phyloP scores from a whole-genome alignment of 2,329 filamentous ascomycete genomes.

The Stagonosporopsis cucurbitacearum region DNA sequence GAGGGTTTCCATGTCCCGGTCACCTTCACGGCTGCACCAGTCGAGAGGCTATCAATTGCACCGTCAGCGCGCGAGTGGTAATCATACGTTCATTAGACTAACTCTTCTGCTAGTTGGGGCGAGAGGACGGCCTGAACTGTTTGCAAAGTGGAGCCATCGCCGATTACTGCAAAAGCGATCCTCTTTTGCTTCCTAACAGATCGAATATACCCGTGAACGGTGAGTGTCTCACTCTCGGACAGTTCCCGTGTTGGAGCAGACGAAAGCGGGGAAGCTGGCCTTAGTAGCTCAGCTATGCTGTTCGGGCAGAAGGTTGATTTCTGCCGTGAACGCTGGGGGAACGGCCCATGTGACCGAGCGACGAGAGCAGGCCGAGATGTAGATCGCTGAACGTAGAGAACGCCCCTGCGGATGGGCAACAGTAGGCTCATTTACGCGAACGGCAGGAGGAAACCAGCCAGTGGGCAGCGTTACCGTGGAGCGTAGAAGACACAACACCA shows the following conservation, averaged over 20 bases:
- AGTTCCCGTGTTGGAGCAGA: conserved; percentile 55
- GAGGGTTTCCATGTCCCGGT: conserved; percentile 78
- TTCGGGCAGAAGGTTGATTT: conserved; percentile 41
- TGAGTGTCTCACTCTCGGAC: conserved; percentile 36
- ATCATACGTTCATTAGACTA: conserved; percentile 47
- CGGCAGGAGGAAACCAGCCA: conserved; percentile 25
- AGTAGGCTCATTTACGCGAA: conserved; percentile 41
- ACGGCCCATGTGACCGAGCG: conserved; percentile 24
- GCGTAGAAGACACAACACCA: conserved; percentile 21
- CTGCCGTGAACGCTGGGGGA: conserved; percentile 33
- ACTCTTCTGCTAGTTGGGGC: conserved; percentile 75
- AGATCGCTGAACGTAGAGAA: conserved; percentile 28
- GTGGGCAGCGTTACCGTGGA: conserved; percentile 24
- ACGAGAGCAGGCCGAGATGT: conserved; percentile 23
- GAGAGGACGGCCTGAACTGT: conserved; percentile 82
- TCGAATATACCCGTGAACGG: conserved; percentile 78
- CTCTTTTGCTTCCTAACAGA: conserved; percentile 87
- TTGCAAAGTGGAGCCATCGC: conserved; percentile 83
- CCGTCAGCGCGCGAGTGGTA: conserved; percentile 24
- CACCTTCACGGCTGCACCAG: conserved; percentile 80
- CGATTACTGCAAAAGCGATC: conserved; percentile 81
- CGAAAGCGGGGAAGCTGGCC: conserved; percentile 54
- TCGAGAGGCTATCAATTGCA: conserved; percentile 68
- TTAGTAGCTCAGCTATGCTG: conserved; percentile 58
- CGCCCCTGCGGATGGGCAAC: conserved; percentile 30